Conservation (phyloP, 257 asterid genomes). For the Capsicum chinense region DNA sequence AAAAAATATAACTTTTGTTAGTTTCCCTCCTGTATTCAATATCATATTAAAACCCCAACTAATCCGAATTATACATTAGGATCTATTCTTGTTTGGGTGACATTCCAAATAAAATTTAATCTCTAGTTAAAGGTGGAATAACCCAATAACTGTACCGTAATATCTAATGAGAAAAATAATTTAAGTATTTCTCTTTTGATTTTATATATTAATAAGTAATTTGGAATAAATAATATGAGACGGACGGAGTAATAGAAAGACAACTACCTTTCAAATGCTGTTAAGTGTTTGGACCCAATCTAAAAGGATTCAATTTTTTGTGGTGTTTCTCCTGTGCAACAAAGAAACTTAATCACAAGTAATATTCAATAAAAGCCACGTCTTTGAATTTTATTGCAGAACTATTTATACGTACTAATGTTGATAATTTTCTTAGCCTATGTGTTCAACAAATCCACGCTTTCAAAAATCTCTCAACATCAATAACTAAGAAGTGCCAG, state of each 20-base stretch:
- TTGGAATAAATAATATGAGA: no score
- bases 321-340: neutral
- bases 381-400: neutral
- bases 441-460: neutral
- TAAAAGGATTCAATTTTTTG: neutral
- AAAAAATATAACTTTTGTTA: no score
- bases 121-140: no score
- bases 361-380: neutral
- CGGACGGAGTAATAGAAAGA: neutral
- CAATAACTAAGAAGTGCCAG: neutral
- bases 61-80: no score
- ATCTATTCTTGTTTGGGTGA: no score
- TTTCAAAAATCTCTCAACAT: conserved; percentile 20
- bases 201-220: no score
- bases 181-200: no score
- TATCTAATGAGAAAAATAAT: no score
- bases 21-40: no score
- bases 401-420: neutral
- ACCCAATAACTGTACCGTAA: no score
- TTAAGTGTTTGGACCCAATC: neutral
- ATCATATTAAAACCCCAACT: no score
- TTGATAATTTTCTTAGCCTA: conserved; percentile 17
- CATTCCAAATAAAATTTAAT: no score
- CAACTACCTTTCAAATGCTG: neutral
- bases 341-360: neutral